Evolutionary conservation across 352 stramenopile genomes (phyloP), one percentile per base, ranked within the genome.

Genomic region (Pythium volutum): DNA sequence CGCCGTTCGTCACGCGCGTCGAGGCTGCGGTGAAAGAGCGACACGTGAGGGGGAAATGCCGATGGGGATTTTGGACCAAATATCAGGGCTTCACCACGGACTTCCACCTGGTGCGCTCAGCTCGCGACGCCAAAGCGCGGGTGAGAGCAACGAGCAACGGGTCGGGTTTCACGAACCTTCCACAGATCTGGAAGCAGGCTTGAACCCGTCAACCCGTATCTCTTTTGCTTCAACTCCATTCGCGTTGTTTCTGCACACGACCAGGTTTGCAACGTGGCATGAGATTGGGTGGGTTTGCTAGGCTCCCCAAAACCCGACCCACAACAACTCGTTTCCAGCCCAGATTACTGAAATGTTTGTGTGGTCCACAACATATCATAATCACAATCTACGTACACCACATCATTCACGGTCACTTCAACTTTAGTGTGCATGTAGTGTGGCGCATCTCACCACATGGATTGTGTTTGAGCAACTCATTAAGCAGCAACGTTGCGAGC

Each of bases 381-480:
- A 36, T 36, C 14, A 36, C 10, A 36, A 33, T 27, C 23, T n/a
- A 26, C 47, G 55, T 62, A n/a, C 3, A 36, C 54, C 54, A 61
- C 54, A 52, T 33, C 4, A 33, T 33, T 33, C 4, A 33, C 4
- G 9, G 9, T 10, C 4, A 33, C 9, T 4, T 10, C 29, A 22
- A 59, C 23, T 10, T 47, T 52, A 16, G 38, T 49, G 55, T 62
- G 14, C 0, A 23, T 22, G 1, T 34, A 8, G 29, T 62, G 55
- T 53, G 41, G 55, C 31, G 50, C 39, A 56, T 9, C 14, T 22
- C 10, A 12, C 47, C 27, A 36, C 6, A 16, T 39, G 22, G 14
- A 15, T 25, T 33, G 20, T 62, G 55, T 62, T 62, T 62, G 55
- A 55, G 55, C 55, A 62, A 60, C 26, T 42, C 49, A 45, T 59